Conservation (phyloP, 202 grass and related monocot species). For the Setaria viridis region DNA sequence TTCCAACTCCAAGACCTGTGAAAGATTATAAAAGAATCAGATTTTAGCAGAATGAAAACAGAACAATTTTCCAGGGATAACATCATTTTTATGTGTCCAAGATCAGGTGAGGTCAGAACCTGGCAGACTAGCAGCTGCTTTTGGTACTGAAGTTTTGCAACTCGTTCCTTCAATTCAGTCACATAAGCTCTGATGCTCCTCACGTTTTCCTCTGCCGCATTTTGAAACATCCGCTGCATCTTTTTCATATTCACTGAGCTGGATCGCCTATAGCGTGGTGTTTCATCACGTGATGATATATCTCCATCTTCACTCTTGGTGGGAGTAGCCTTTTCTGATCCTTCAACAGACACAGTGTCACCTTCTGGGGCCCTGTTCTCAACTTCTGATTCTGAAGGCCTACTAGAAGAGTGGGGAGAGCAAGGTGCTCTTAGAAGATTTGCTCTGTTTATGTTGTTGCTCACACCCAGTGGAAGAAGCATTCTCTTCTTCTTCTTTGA, state of each 20-base stretch:
- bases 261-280: slow-evolving; percentile 74
- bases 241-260: slow-evolving; percentile 99
- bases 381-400: slow-evolving; percentile 60
- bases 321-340: slow-evolving; percentile 67
- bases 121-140: slow-evolving; percentile 98
- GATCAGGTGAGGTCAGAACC: slow-evolving; percentile 51
- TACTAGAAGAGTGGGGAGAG: slow-evolving; percentile 72
- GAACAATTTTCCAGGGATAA: neutral
- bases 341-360: slow-evolving; percentile 55
- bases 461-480: slow-evolving; percentile 72
- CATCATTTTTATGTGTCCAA: slow-evolving; percentile 9
- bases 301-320: slow-evolving; percentile 87
- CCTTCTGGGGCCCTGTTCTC: slow-evolving; percentile 81
- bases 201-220: slow-evolving; percentile 96
- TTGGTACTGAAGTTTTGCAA: slow-evolving; percentile 98
- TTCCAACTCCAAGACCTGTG: slow-evolving; percentile 93
- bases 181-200: slow-evolving; percentile 92
- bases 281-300: slow-evolving; percentile 76
- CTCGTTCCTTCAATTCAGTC: slow-evolving; percentile 92
- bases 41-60: slow-evolving; percentile 38
- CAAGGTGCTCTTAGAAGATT: slow-evolving; percentile 73
- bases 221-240: slow-evolving; percentile 98
- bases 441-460: slow-evolving; percentile 64
- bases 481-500: slow-evolving; percentile 80
- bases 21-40: slow-evolving; percentile 23